Base-by-base conservation (phyloP, 2,329 filamentous ascomycete genomes). In the Clonostachys rosea region DNA sequence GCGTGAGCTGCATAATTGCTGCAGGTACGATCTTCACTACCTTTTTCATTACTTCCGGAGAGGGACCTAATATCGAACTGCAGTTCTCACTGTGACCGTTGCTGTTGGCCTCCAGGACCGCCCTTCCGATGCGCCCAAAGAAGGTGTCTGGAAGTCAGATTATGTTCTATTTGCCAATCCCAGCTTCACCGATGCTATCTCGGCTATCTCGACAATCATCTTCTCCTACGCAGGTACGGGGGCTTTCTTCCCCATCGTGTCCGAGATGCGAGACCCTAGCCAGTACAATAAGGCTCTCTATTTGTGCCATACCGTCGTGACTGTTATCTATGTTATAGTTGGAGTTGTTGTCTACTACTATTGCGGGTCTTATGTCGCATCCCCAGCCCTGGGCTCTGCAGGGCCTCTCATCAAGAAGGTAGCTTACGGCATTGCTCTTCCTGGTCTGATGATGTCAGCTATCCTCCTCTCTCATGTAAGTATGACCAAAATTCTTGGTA, bases 311-410 rank as follows among this genome's bases (percentile, higher is more conserved):
- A 64, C 74, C 33, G 73, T 80, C 45, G 81, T 86, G 55, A 82
- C 83, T 34, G 62, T 66, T 47, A 77, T 89, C 54, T 90, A 90
- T 66, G 78, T 85, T 40, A 54, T 86, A 20, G 82, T 83, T 2
- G 83, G 84, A 6, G 75, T 80, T 6, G 69, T 89, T 17, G 79
- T 89, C 55, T 90, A 90, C 69, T 76, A 77, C 47, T 90, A 82
- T 58, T 82, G 82, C 9, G 87, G 87, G 20, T 66, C 69, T 2
- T 67, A 73, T 0, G 85, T 91, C 24, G 62, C 74, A 48, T 83
- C 81, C 1, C 87, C 87, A 2, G 85, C 87, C 0, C 74, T 91
- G 8, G 77, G 86, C 6, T 86, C 83, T 0, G 81, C 85, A 11
- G 76, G 79, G 2, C 64, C 67, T 3, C 54, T 75, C 0, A 64